These are phyloP conservation scores for Alopecurus myosuroides DNA, from an alignment of 176 grass and related monocot genomes.

Conservation along the genomic window DNA sequence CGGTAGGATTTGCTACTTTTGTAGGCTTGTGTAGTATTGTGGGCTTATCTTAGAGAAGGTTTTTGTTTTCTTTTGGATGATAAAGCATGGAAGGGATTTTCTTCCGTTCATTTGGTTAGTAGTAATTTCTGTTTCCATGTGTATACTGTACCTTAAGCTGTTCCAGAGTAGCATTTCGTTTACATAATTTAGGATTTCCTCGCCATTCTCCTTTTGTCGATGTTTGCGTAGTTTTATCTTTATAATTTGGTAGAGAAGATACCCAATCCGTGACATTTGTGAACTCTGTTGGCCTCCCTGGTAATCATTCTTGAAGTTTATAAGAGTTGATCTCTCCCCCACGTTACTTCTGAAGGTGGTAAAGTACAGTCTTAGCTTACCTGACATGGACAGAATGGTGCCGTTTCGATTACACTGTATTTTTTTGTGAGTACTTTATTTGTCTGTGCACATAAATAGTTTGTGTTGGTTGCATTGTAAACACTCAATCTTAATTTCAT, in stretches of 20 bases:
- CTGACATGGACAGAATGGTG: neutral
- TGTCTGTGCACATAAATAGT: neutral
- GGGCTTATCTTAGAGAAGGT: neutral
- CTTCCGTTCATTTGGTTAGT: neutral
- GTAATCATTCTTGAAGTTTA: conserved; percentile 1
- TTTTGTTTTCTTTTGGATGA: neutral
- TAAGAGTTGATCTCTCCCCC: neutral
- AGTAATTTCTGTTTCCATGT: neutral
- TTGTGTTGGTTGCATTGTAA: neutral
- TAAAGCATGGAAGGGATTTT: neutral
- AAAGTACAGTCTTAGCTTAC: neutral
- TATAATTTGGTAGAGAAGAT: neutral
- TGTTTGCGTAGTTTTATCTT: neutral
- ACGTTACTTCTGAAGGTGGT: neutral
- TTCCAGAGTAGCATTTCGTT: neutral
- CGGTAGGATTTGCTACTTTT: neutral
- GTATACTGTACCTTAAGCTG: neutral
- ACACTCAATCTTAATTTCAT: neutral
- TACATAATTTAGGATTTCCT: neutral
- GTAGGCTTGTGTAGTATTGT: neutral
- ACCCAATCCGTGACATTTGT: neutral
- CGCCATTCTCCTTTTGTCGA: neutral
- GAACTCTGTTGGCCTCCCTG: neutral
- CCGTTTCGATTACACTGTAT: neutral
- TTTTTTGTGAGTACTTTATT: neutral